Conservation (phyloP, 208 protist genomes). For the Kentomonas sorsogonicus region DNA sequence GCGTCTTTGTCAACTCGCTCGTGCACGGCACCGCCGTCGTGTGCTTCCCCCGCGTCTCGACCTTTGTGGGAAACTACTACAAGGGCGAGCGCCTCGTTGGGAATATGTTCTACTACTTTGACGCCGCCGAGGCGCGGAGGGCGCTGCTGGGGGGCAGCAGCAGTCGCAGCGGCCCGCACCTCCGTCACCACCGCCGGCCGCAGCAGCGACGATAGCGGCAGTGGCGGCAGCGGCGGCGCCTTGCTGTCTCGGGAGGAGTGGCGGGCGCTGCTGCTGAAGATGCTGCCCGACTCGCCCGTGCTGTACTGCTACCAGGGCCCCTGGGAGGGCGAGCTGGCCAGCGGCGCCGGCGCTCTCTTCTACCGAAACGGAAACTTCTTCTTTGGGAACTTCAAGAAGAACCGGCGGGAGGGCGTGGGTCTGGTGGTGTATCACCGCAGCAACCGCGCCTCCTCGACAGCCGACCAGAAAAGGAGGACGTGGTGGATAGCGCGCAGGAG, state of each 20-base stretch:
- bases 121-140: slow-evolving; percentile 4
- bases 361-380: neutral
- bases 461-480: no score
- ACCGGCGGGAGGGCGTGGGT: no score
- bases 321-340: no score
- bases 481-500: neutral
- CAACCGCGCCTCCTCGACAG: no score
- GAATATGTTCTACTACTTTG: slow-evolving; percentile 60
- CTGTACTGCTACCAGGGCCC: no score
- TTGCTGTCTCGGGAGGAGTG: no score
- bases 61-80: slow-evolving; percentile 74
- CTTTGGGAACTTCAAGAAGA: no score
- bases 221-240: no score
- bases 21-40: slow-evolving; percentile 79
- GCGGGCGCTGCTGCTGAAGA: no score
- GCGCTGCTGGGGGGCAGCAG: neutral
- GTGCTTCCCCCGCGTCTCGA: slow-evolving; percentile 51
- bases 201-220: no score
- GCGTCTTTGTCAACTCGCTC: slow-evolving; percentile 77
- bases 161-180: neutral
- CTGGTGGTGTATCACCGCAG: no score
- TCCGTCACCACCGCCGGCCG: neutral
- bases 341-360: neutral
- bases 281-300: no score
- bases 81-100: slow-evolving; percentile 63